Percentiles rank a stretch among this genome's conserved stretches.
Evolutionary conservation across 2,329 filamentous ascomycete genomes (phyloP).

Genomic region (Fusarium tricinctum): DNA sequence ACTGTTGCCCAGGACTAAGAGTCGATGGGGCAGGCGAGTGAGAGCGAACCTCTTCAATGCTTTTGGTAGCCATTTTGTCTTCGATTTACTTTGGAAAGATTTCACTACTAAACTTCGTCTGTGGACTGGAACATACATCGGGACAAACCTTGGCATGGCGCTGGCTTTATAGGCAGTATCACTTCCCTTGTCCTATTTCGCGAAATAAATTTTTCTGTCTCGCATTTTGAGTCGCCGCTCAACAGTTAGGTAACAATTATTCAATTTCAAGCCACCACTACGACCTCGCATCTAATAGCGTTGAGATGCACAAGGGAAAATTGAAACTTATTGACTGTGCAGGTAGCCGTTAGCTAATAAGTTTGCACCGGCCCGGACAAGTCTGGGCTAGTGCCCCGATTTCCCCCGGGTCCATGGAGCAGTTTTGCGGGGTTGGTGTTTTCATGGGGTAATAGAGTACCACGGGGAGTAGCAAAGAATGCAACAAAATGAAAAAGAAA

Average conservation of each 20-base stretch:
- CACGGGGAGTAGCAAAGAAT: slow-evolving; percentile 17
- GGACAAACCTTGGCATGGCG: slow-evolving; percentile 12
- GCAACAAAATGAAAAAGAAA: background rate
- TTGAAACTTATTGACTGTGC: background rate
- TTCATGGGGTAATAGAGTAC: slow-evolving; percentile 38
- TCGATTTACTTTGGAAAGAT: background rate
- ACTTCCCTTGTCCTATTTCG: background rate
- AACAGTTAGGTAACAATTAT: slow-evolving; percentile 37
- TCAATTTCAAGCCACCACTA: background rate
- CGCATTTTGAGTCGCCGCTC: background rate
- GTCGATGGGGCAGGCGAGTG: slow-evolving; percentile 7
- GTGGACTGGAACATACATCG: background rate
- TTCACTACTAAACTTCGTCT: background rate
- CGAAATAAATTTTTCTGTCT: slow-evolving; percentile 1
- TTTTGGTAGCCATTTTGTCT: slow-evolving; percentile 11
- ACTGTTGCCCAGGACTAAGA: background rate
- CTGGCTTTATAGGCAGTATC: slow-evolving; percentile 18
- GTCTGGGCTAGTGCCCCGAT: slow-evolving; percentile 32
- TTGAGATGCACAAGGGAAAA: slow-evolving; percentile 18
- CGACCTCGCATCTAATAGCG: slow-evolving; percentile 5
- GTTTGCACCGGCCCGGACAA: slow-evolving; percentile 25
- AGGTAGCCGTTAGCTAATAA: slow-evolving; percentile 41
- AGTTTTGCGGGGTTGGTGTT: slow-evolving; percentile 35
- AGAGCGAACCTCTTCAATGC: slow-evolving; percentile 25
- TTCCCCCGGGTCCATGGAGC: slow-evolving; percentile 33